Base-by-base conservation (phyloP, 2,329 filamentous ascomycete species). In the Ophiocordyceps camponoti-saundersi region DNA sequence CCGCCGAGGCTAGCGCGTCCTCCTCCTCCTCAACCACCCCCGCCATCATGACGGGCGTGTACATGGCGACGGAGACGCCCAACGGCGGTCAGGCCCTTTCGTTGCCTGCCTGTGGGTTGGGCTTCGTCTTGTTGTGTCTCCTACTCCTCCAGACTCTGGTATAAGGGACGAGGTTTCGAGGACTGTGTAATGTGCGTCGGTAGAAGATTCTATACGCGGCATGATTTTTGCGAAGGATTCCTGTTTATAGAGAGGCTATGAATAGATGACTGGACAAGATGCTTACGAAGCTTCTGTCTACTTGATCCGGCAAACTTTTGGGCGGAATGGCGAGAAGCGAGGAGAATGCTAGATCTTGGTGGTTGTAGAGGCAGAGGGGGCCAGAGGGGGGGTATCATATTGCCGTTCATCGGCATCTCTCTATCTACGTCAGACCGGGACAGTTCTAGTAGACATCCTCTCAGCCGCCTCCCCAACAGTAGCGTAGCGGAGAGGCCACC, bases 11-110 rank as follows among this genome's bases (percentile, higher is more conserved):
- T 2, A n/a, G 12, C 52, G 55, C 8, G 1, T 45, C 54, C 5
- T 53, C 55, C 0, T 50, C 52, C 18, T 55, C 53, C 0, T 6
- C 7, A 6, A 23, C 55, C 0, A 49, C 52, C 18, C 55, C 53
- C 1, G 53, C 52, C 36, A 53, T 51, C 1, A 50, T 60, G 48
- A 63, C 61, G 16, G 62, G 62, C 6, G 48, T 63, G 1, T 65
- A 57, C 48, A 63, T 61, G 12, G 62, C 63, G 8, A 65, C 63
- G 5, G 52, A 53, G 46, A 63, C 61, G 20, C 60, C 62, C 5
- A 36, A 30, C 4, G 50, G 36, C 16, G 34, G 44, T 45, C 18
- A 16, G 3, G 32, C n/a, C 42, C 8, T 16, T 26, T 16, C 6
- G 18, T 10, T 42, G 8, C 23, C 45, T 23, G 39, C n/a, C 11